Percentiles rank a stretch among this genome's conserved stretches.
Evolutionary conservation across 805 yeast species (phyloP).

Genomic region (Myxozyma geophila): DNA sequence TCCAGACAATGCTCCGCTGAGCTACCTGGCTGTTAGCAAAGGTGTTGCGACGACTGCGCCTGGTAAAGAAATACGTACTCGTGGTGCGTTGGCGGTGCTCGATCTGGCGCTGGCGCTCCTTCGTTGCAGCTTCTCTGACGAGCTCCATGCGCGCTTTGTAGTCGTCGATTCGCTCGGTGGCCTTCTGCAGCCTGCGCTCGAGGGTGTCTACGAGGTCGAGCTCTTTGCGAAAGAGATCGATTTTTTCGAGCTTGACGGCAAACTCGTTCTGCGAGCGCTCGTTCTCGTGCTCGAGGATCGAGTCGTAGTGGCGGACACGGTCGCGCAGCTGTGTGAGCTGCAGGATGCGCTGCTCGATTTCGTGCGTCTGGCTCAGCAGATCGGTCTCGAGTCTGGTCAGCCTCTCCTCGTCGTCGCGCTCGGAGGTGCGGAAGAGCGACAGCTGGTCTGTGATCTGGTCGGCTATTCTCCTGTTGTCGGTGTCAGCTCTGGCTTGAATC

Average conservation of each 20-base stretch:
- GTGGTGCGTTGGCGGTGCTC: conserved; percentile 14
- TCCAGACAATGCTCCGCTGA: conserved; percentile 17
- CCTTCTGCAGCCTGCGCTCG: conserved; percentile 18
- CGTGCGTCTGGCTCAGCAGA: background rate
- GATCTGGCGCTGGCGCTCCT: conserved; percentile 16
- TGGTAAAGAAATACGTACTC: background rate
- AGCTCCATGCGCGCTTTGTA: conserved; percentile 10
- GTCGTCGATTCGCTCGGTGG: conserved; percentile 15
- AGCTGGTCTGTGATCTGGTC: background rate
- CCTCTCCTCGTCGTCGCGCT: conserved; percentile 6
- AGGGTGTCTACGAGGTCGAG: conserved; percentile 12
- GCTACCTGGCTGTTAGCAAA: conserved; percentile 4
- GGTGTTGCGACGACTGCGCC: background rate
- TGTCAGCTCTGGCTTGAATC: background rate
- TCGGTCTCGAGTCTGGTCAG: conserved; percentile 12
- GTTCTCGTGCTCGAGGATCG: conserved; percentile 13
- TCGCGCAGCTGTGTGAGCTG: conserved; percentile 9
- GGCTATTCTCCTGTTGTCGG: background rate
- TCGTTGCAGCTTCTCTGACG: conserved; percentile 2
- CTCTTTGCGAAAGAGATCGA: conserved; percentile 21
- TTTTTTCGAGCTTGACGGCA: conserved; percentile 19
- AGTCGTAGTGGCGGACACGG: conserved; percentile 3
- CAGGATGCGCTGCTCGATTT: background rate
- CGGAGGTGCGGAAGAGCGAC: background rate
- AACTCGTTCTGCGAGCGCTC: conserved; percentile 11